Evolutionary conservation across 2,329 filamentous ascomycete species (phyloP).

Genomic region (Phoma herbarum): DNA sequence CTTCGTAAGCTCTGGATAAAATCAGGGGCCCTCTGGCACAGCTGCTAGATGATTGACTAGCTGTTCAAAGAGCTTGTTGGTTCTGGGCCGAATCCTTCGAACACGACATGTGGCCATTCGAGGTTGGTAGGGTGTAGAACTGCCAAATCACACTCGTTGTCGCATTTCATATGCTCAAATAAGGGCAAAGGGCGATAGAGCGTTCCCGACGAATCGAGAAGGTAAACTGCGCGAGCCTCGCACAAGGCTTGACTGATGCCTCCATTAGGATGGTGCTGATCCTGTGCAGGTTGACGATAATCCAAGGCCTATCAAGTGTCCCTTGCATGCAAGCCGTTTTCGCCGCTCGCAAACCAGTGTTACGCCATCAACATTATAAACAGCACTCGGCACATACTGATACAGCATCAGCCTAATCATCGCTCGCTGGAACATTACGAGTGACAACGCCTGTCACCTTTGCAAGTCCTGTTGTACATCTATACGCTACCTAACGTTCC

Average conservation of each 20-base stretch:
- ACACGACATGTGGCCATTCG: not conserved
- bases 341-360: not conserved
- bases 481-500: not conserved
- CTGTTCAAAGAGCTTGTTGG: not conserved
- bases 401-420: not conserved
- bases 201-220: not conserved
- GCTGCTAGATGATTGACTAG: not conserved
- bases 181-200: not conserved
- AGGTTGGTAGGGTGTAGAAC: not conserved
- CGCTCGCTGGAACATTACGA: not conserved
- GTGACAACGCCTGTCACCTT: not conserved
- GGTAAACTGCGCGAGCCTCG: not conserved
- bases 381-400: not conserved
- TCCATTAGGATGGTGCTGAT: not conserved
- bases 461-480: not conserved
- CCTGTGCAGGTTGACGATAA: not conserved
- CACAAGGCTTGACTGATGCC: not conserved
- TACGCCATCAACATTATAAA: not conserved
- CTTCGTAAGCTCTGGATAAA: not conserved
- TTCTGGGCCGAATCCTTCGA: not conserved
- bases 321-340: not conserved
- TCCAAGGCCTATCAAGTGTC: not conserved
- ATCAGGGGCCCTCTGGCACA: not conserved
- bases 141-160: not conserved
- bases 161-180: not conserved